Evolutionary conservation across 2,329 filamentous ascomycete genomes (phyloP).

Genomic region (Aspergillus amoenus): DNA sequence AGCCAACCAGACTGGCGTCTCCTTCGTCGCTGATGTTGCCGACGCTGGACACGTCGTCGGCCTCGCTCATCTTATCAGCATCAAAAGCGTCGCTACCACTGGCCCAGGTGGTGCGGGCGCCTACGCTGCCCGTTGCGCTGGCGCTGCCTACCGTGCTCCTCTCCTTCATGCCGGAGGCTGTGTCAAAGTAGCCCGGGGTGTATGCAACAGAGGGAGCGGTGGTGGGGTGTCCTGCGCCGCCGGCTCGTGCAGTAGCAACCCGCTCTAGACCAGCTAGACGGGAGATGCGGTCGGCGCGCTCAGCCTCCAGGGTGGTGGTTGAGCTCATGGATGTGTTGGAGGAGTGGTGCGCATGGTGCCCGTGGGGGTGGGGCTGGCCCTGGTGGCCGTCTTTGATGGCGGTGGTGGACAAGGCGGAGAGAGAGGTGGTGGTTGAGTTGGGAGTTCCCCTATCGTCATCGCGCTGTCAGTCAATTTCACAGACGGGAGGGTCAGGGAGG

Average conservation of each 20-base stretch:
- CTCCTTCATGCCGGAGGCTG: constrained; percentile 71
- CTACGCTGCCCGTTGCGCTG: constrained; percentile 73
- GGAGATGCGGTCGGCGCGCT: constrained; percentile 92
- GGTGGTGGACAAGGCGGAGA: constrained; percentile 87
- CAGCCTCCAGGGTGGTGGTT: constrained; percentile 77
- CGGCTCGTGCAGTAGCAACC: constrained; percentile 71
- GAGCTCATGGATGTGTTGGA: constrained; percentile 59
- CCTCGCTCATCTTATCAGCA: constrained; percentile 58
- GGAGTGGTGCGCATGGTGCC: constrained; percentile 54
- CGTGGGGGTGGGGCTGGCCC: constrained; percentile 67
- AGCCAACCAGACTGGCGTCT: constrained; percentile 80
- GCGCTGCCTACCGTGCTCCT: constrained; percentile 87
- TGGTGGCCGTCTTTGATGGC: constrained; percentile 96
- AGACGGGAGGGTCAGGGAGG: constrained; percentile 4
- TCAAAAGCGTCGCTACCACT: constrained; percentile 61
- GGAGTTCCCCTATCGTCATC: constrained; percentile 70
- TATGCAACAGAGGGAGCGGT: constrained; percentile 38
- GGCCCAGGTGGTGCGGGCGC: constrained; percentile 68
- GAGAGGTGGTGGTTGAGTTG: constrained; percentile 86
- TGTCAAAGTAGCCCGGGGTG: constrained; percentile 76
- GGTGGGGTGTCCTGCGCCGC: constrained; percentile 28
- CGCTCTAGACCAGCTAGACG: constrained; percentile 89
- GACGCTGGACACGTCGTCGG: constrained; percentile 62
- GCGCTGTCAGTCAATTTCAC: constrained; percentile 19
- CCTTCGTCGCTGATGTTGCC: constrained; percentile 85